Conservation (phyloP, 1,139 yeast species). For the Lodderomyces elongisporus region DNA sequence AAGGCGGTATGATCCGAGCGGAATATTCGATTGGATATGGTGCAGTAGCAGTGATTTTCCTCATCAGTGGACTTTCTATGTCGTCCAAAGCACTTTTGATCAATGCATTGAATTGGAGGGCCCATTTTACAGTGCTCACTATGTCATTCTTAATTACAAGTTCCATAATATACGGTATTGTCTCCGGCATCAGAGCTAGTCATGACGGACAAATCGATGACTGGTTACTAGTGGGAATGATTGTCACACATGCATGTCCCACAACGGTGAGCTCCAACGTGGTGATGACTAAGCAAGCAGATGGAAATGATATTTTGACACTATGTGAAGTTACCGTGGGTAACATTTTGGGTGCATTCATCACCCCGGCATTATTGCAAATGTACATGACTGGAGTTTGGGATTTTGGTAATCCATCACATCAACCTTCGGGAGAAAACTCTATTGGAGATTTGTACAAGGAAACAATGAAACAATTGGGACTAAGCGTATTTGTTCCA, state of each 20-base stretch:
- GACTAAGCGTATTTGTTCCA: slow-evolving; percentile 78
- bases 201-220: slow-evolving; percentile 54
- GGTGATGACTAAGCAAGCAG: slow-evolving; percentile 82
- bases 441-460: slow-evolving; percentile 56
- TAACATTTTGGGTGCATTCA: slow-evolving; percentile 76
- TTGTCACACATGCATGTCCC: slow-evolving; percentile 82
- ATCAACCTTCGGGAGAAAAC: slow-evolving; percentile 34
- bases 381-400: slow-evolving; percentile 59
- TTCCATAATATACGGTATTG: slow-evolving; percentile 70
- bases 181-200: slow-evolving; percentile 59
- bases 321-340: slow-evolving; percentile 84
- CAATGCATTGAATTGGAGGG: slow-evolving; percentile 73
- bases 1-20: slow-evolving; percentile 71
- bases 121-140: slow-evolving; percentile 65
- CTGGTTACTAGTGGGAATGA: slow-evolving; percentile 74
- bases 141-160: slow-evolving; percentile 73
- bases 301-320: slow-evolving; percentile 75
- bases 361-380: slow-evolving; percentile 80
- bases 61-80: slow-evolving; percentile 78
- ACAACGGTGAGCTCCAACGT: slow-evolving; percentile 89
- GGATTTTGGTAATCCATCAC: slow-evolving; percentile 79
- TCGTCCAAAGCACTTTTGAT: slow-evolving; percentile 52
- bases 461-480: slow-evolving; percentile 80
- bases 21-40: slow-evolving; percentile 78
- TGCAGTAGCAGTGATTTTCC: slow-evolving; percentile 80